Base-by-base conservation (phyloP, 352 stramenopile genomes). In the Halophytophthora batemanensis region DNA sequence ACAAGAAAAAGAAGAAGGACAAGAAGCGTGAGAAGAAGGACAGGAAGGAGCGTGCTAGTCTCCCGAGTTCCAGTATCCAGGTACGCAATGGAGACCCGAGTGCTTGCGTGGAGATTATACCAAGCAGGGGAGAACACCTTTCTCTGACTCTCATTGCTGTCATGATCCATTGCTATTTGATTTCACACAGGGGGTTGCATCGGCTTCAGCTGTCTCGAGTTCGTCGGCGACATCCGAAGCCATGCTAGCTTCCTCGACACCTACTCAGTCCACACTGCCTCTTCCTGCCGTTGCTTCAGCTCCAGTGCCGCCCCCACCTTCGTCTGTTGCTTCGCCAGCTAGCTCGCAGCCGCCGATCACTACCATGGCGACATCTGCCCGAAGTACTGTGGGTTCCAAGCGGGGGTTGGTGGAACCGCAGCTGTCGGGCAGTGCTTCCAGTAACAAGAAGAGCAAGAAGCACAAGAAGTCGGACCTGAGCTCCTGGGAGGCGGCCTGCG, bases 401-500 rank as follows among this genome's bases (percentile, higher is more conserved):
- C 50, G 71, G 52, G 64, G 70, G 15, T 33, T 59, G 25, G 53
- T 57, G 15, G 56, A 74, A 11, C 41, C 56, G 6, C 55, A 70
- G 13, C 45, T 62, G 21, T 39, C 60, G 19, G 55, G 56, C 14
- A 64, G 47, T 19, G 69, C 62, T 10, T 53, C 55, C 18, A 61
- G 56, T 19, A 71, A 53, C 55, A 87, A 84, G 52, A 82, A 73
- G 37, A 76, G 58, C 53, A 87, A 87, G 55, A 89, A 85, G 37
- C 82, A 70, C 43, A 88, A 90, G 61, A 90, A 90, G 45, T 80
- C 67, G 12, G 81, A 94, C 41, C 48, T 94, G n/a, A 78, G 47
- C 25, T 69, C 68, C 0, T 94, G 82, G 82, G 84, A 94, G 48
- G 59, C 67, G 12, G 55, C 69, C 0, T 90, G 67, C 37, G 82